Base-by-base conservation (phyloP, 2,329 filamentous ascomycete species). In the Fusarium sp. region DNA sequence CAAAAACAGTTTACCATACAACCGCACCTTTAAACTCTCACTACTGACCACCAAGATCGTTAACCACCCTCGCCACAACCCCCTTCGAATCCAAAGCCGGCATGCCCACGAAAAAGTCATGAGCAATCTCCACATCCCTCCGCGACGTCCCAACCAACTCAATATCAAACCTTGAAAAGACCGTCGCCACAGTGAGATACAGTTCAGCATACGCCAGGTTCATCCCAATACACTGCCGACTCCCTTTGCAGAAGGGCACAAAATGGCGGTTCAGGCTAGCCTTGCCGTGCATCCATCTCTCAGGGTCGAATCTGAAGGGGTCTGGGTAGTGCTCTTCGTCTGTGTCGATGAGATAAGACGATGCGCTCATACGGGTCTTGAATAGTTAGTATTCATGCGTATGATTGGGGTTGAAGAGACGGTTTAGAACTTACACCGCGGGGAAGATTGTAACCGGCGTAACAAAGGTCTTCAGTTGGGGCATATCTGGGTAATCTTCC, bases 41-140 rank as follows among this genome's bases (percentile, higher is more conserved):
- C 32, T 23, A 13, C 14, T 15, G 13, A 15, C 17, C 14, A 9
- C 17, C 22, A 4, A 4, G 8, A 35, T 47, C 41, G 4, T 54
- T 37, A 4, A 54, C 3, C 7, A 54, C n/a, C 9, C 7, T 54
- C 2, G 19, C 30, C 40, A 47, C 35, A 1, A 54, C 50, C 7
- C 50, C 50, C 4, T 14, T 47, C 0, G 50, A 54, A 2, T 54
- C n/a, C 30, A 54, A 22, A 11, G 50, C 13, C 7, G 50, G 40
- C 30, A 54, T 54, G 3, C 50, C 50, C 4, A 54, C 50, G 14
- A 54, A 54, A 32, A 54, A 54, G 23, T 54, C 50, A 20, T 54
- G 50, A 14, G 50, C 40, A 22, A 54, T 54, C 14, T 54, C 50
- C 2, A 54, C 22, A 27, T 54, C 50, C 9, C 39, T 37, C 8